Evolutionary conservation across 768 basidiomycete species (phyloP), one percentile per base, ranked within the genome.

Genomic region (Suillus fuscotomentosus): DNA sequence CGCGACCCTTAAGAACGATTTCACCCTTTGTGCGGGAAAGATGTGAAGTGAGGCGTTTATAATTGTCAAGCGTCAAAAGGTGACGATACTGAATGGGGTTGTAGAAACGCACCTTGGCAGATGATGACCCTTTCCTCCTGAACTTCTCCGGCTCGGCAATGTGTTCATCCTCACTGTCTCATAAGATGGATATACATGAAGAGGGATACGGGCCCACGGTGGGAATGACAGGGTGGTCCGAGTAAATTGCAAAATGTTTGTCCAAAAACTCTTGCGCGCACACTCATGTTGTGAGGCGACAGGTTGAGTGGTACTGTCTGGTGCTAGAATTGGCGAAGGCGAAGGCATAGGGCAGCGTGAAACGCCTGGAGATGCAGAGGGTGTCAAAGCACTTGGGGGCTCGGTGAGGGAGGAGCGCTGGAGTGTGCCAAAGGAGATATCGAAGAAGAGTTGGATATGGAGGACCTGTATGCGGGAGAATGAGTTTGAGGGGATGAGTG

Each of bases 281-380:
- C 24, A 24, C 24, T 2, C 24, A 24, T 27, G 27, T 27, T 27
- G 27, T 27, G 27, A 68, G 60, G 80, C 65, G 9, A 79, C 71
- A 56, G 83, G 80, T 62, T 84, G 83, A 0, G 88, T 87, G 5
- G 89, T 88, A 17, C 88, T 87, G 67, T 92, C 90, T 0, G 89
- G 86, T 0, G 85, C 89, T 34, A 91, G 82, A 0, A 84, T 89
- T 0, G 91, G 89, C 1, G 88, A 89, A 2, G 78, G 74, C 10
- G 80, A 80, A 53, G 91, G 91, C 3, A 91, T 92, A 15, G 90
- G 79, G 17, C 91, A 88, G 14, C 89, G 86, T 72, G 88, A 90
- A 34, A 86, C 86, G 15, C 87, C 89, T 0, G 90, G 91, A 70
- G 88, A 89, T 3, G 86, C 89, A 7, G 92, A 91, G 0, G 89